phyloP scores from a whole-genome alignment of 1,284 basidiomycete genomes.

The Ustilago hordei region DNA sequence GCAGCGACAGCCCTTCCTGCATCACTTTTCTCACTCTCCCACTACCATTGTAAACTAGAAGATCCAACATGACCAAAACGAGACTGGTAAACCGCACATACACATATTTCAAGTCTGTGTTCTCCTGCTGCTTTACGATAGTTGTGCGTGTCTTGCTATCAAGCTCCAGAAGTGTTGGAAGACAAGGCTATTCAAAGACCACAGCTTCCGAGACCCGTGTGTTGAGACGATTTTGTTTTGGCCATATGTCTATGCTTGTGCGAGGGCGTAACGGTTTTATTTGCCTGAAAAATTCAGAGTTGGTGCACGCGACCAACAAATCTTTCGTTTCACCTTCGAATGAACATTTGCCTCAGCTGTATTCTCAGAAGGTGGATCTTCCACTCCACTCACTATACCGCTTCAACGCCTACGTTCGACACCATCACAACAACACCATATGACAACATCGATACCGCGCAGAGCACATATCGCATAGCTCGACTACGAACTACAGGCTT shows the following conservation, averaged over 20 bases:
- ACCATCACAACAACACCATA: background rate
- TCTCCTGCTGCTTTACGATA: background rate
- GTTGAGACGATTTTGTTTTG: background rate
- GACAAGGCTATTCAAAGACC: background rate
- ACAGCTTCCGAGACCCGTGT: conserved; percentile 22
- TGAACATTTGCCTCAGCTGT: conserved; percentile 26
- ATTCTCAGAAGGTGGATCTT: background rate
- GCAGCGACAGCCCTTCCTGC: background rate
- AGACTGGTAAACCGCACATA: conserved; percentile 10
- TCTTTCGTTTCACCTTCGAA: conserved; percentile 9
- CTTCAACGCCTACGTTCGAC: background rate
- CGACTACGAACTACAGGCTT: background rate
- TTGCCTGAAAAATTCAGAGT: conserved; percentile 7
- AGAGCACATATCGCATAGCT: background rate
- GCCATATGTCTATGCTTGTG: background rate
- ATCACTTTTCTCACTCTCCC: conserved; percentile 6
- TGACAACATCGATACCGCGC: too few relatives aligned
- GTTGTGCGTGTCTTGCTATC: too few relatives aligned
- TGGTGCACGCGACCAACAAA: conserved; percentile 31
- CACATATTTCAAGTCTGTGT: background rate
- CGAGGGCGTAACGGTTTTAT: background rate
- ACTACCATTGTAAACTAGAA: conserved; percentile 38
- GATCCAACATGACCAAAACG: background rate
- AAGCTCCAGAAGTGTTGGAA: background rate
- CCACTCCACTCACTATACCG: background rate